Conservation (phyloP, 148 eudicot genomes). For the Arbutus unedo region DNA sequence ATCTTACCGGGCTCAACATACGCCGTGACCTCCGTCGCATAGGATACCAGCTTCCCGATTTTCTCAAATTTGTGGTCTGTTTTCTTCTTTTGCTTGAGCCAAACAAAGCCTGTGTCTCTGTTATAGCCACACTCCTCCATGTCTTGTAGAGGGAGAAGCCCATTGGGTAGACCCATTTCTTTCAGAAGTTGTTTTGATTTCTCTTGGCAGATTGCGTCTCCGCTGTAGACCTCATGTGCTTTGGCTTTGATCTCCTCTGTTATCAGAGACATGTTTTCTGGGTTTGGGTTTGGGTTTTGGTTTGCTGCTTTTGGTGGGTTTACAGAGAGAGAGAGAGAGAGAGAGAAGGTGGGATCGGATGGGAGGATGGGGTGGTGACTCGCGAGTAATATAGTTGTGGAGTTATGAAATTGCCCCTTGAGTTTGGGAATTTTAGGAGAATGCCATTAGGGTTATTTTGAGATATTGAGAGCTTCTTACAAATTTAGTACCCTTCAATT, state of each 20-base stretch:
- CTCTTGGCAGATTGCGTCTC: conserved; percentile 43
- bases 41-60: conserved; percentile 39
- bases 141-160: conserved; percentile 57
- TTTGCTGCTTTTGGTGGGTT: not conserved
- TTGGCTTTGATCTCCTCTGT: conserved; percentile 54
- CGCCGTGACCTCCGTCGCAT: conserved; percentile 62
- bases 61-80: conserved; percentile 57
- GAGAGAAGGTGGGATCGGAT: not conserved
- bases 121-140: conserved; percentile 53
- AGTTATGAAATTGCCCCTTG: conserved; percentile 21
- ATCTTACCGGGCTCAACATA: conserved; percentile 52
- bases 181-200: conserved; percentile 40
- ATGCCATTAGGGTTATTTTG: conserved; percentile 5
- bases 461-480: no score
- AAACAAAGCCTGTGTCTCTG: conserved; percentile 56
- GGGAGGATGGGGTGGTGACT: not conserved
- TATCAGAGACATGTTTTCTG: conserved; percentile 42
- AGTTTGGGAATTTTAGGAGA: conserved; percentile 9
- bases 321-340: not conserved
- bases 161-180: conserved; percentile 58
- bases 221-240: conserved; percentile 45
- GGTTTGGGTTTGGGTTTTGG: not conserved
- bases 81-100: conserved; percentile 71
- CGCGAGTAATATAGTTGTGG: conserved; percentile 21
- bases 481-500: no score